These are phyloP conservation scores for Pelagophyceae sp. DNA, from an alignment of 352 stramenopile genomes.

Conservation along the genomic window DNA sequence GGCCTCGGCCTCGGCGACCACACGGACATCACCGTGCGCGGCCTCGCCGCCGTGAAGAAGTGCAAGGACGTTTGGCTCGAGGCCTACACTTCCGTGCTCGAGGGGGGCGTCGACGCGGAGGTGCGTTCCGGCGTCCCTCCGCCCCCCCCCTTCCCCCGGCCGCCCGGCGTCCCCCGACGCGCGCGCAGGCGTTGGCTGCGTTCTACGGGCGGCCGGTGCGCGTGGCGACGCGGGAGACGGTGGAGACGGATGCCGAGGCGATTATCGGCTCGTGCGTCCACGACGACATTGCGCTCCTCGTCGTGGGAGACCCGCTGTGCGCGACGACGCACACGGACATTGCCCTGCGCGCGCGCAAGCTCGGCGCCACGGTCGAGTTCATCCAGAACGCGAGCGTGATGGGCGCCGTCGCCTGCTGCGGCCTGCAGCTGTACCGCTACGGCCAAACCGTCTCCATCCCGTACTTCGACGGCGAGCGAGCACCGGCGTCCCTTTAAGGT, in stretches of 20 bases:
- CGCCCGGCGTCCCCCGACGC: not conserved
- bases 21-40: slow-evolving; percentile 94
- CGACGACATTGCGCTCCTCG: slow-evolving; percentile 86
- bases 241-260: slow-evolving; percentile 89
- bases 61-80: slow-evolving; percentile 90
- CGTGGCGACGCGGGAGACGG: slow-evolving; percentile 79
- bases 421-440: slow-evolving; percentile 96
- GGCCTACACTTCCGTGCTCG: slow-evolving; percentile 95
- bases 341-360: slow-evolving; percentile 82
- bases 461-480: slow-evolving; percentile 75
- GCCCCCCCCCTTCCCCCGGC: too few relatives aligned
- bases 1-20: slow-evolving; percentile 93
- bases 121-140: not conserved
- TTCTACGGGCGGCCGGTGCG: slow-evolving; percentile 81
- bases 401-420: slow-evolving; percentile 84
- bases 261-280: slow-evolving; percentile 77
- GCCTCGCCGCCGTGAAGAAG: slow-evolving; percentile 85
- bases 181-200: slow-evolving; percentile 51
- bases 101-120: slow-evolving; percentile 53
- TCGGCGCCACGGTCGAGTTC: slow-evolving; percentile 84
- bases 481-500: not conserved
- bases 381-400: slow-evolving; percentile 98
- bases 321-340: slow-evolving; percentile 97
- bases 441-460: slow-evolving; percentile 95
- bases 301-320: slow-evolving; percentile 94